Conservation (phyloP, 2,329 filamentous ascomycete genomes). For the Stagonosporopsis vannaccii region DNA sequence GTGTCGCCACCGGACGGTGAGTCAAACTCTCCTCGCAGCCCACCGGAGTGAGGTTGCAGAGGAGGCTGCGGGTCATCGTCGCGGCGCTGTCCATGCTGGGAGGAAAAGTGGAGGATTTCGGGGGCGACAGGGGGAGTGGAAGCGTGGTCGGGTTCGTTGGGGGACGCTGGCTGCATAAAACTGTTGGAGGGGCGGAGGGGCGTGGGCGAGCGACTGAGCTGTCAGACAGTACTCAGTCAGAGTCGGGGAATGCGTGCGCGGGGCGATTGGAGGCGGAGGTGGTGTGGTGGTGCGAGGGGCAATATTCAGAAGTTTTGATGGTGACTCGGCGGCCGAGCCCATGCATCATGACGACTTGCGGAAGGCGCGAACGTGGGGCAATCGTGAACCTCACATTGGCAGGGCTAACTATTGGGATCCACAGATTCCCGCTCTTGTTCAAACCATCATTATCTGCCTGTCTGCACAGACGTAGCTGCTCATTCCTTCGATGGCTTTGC, state of each 20-base stretch:
- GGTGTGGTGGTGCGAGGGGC: constrained; percentile 22
- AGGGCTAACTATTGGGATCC: background rate
- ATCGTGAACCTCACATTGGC: constrained; percentile 5
- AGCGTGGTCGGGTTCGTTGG: constrained; percentile 58
- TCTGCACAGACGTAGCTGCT: background rate
- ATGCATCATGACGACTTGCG: constrained; percentile 15
- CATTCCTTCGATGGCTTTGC: background rate
- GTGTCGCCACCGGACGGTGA: constrained; percentile 24
- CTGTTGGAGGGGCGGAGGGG: constrained; percentile 44
- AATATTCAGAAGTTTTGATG: constrained; percentile 13
- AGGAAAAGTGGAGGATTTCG: constrained; percentile 46
- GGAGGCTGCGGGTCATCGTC: constrained; percentile 55
- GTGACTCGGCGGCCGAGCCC: constrained; percentile 6
- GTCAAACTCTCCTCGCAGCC: constrained; percentile 40
- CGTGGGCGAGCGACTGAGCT: constrained; percentile 62
- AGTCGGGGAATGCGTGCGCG: constrained; percentile 27
- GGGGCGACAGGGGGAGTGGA: constrained; percentile 50
- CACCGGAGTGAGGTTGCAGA: constrained; percentile 49
- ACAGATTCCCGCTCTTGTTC: background rate
- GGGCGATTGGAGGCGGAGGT: constrained; percentile 23
- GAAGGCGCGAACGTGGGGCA: constrained; percentile 14
- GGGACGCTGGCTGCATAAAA: constrained; percentile 73
- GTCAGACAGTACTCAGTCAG: constrained; percentile 51
- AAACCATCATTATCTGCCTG: background rate
- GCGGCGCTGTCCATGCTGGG: constrained; percentile 66